Evolutionary conservation across 1,139 yeast genomes (phyloP).

Genomic region (Sugiyamaella neomexicana): DNA sequence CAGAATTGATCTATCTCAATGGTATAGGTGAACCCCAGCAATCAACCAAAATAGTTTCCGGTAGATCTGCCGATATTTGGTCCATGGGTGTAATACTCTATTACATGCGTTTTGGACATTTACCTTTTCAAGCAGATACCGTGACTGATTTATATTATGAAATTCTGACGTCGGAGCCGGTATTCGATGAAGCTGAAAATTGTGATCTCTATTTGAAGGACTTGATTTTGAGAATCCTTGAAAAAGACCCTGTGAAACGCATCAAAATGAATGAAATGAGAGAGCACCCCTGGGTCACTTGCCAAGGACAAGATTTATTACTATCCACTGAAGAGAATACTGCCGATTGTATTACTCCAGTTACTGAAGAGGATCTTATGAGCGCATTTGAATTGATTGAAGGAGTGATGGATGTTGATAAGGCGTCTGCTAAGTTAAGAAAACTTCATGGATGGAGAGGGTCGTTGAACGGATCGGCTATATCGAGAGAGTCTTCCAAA

Average conservation of each 20-base stretch:
- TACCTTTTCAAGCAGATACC: constrained; percentile 43
- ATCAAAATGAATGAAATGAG: constrained; percentile 54
- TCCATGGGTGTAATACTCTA: constrained; percentile 68
- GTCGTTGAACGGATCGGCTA: constrained; percentile 21
- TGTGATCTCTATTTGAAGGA: constrained; percentile 6
- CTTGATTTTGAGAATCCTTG: constrained; percentile 35
- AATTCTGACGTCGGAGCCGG: constrained; percentile 35
- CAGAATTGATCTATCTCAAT: constrained; percentile 65
- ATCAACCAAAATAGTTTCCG: constrained; percentile 41
- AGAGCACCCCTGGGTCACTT: constrained; percentile 59
- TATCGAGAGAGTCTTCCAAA: constrained; percentile 23
- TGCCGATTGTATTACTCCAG: constrained; percentile 36
- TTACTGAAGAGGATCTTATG: constrained; percentile 43
- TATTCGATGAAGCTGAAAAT: constrained; percentile 20
- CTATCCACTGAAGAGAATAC: constrained; percentile 43
- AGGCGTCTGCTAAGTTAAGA: constrained; percentile 34
- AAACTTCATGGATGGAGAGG: constrained; percentile 39
- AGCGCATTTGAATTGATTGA: constrained; percentile 42
- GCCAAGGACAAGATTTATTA: constrained; percentile 42
- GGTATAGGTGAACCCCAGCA: constrained; percentile 7
- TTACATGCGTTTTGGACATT: constrained; percentile 41
- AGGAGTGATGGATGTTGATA: constrained; percentile 33
- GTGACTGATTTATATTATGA: constrained; percentile 52
- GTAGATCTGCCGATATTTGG: constrained; percentile 78
- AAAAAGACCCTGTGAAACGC: constrained; percentile 58